Evolutionary conservation across 768 basidiomycete genomes (phyloP).

Genomic region (Tremella fuciformis): DNA sequence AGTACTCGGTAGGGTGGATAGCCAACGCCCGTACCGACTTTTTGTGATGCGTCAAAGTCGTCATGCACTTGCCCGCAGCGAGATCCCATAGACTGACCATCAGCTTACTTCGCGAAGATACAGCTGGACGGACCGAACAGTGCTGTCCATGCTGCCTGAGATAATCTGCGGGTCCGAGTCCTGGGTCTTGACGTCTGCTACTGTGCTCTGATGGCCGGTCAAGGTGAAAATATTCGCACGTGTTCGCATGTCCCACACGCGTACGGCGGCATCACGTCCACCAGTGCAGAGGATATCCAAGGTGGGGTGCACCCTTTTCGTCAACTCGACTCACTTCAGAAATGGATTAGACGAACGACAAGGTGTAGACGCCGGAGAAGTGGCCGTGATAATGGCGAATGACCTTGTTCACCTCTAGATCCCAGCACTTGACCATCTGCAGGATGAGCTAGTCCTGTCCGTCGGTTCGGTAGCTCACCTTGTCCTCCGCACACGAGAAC

Average conservation of each 20-base stretch:
- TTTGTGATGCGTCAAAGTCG: slow-evolving; percentile 98
- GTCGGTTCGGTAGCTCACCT: slow-evolving; percentile 58
- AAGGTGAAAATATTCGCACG: slow-evolving; percentile 93
- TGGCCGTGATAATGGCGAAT: slow-evolving; percentile 99
- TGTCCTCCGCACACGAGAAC: slow-evolving; percentile 96
- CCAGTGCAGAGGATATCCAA: slow-evolving; percentile 92
- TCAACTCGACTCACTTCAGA: not conserved
- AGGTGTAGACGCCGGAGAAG: slow-evolving; percentile 91
- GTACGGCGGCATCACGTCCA: slow-evolving; percentile 91
- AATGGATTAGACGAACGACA: slow-evolving; percentile 70
- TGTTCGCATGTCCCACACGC: slow-evolving; percentile 99
- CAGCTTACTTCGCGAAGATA: slow-evolving; percentile 10
- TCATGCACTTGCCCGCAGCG: slow-evolving; percentile 94
- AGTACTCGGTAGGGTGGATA: slow-evolving; percentile 93
- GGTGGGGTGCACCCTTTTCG: slow-evolving; percentile 75
- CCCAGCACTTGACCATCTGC: slow-evolving; percentile 99
- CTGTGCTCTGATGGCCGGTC: slow-evolving; percentile 87
- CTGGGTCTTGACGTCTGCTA: slow-evolving; percentile 93
- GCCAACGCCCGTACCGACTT: slow-evolving; percentile 93
- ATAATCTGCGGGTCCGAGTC: slow-evolving; percentile 98
- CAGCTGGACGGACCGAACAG: slow-evolving; percentile 64
- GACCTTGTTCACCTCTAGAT: slow-evolving; percentile 96
- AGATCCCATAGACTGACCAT: slow-evolving; percentile 82
- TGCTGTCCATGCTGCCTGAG: slow-evolving; percentile 97
- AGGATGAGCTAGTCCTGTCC: not conserved